Evolutionary conservation across 179 eudicot species (phyloP), one percentile per base, ranked within the genome.

Genomic region (Carnegiea gigantea): DNA sequence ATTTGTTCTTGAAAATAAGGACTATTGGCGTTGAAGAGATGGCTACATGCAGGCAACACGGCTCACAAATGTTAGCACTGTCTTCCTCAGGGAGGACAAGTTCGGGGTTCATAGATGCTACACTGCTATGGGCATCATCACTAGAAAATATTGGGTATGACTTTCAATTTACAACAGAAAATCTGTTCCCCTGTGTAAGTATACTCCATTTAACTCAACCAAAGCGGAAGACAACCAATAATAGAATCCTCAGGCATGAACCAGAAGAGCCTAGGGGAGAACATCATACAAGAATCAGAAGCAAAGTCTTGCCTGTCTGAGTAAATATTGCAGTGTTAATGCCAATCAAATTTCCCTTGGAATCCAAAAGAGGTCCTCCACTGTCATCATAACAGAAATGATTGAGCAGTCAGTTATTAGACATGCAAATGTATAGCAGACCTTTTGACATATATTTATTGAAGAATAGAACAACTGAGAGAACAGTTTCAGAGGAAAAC

Each of bases 301-400:
- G 65, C 21, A 77, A 73, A 74, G 60, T 44, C 85, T 78, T 82
- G 89, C 99, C 99, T 75, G 99, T 96, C 85, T 94, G 98, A 77
- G 99, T 96, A 85, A 90, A 96, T 82, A 96, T 96, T 65, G 99
- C 99, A 72, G 99, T 96, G 81, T 96, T 96, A 17, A 96, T 94
- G 80, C 99, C 99, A 84, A 96, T 92, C 79, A 96, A 86, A 81
- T 93, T 89, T 60, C 99, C 99, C 85, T 94, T 96, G 1, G 99
- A 90, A 86, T 94, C 92, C 84, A 96, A 77, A 81, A 96, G 92
- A 75, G 99, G 99, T 54, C 99, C 99, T 79, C 99, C 99, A 89
- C 99, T 96, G 91, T 83, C 70, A 88, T 62, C 67, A 87, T 72
- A 23, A 82, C 20, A 23, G 73, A 77, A 78, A 80, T 26, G 21